These are phyloP conservation scores for Collybia nuda DNA, from an alignment of 768 basidiomycete species.

Conservation along the genomic window DNA sequence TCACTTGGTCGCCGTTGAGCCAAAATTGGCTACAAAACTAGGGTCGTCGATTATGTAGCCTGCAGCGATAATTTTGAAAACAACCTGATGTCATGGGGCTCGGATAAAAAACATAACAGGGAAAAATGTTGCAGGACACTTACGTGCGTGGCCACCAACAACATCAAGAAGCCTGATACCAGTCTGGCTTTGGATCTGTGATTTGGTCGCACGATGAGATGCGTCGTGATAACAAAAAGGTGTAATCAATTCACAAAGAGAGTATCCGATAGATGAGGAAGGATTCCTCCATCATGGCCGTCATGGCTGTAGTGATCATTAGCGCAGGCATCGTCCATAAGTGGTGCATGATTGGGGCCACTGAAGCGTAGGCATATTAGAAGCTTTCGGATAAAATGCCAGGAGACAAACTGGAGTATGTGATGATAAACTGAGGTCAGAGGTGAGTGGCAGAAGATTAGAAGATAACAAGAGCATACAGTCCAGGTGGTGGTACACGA, in stretches of 20 bases:
- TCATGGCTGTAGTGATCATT: constrained; percentile 2
- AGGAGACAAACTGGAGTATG: background rate
- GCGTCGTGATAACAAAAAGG: background rate
- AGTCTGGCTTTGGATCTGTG: constrained; percentile 1
- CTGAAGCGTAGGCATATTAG: background rate
- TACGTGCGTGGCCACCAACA: constrained; percentile 2
- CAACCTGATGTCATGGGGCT: background rate
- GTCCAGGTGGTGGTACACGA: constrained; percentile 8
- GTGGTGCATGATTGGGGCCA: background rate
- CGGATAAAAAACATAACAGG: too few species aligned
- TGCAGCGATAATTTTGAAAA: constrained; percentile 1
- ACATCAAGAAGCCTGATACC: background rate
- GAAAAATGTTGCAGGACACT: background rate
- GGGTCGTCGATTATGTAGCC: background rate
- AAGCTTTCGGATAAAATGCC: too few species aligned
- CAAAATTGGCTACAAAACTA: background rate
- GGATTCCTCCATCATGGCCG: constrained; percentile 10
- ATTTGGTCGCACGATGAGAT: background rate
- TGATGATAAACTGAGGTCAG: background rate
- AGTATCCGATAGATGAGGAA: constrained; percentile 12
- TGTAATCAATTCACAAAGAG: constrained; percentile 1
- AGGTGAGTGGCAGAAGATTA: background rate
- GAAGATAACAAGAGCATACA: constrained; percentile 3
- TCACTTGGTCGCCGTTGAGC: constrained; percentile 9
- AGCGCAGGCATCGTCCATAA: constrained; percentile 8